phyloP scores from a whole-genome alignment of 1,284 basidiomycete species.

The Neolentinus lepideus region DNA sequence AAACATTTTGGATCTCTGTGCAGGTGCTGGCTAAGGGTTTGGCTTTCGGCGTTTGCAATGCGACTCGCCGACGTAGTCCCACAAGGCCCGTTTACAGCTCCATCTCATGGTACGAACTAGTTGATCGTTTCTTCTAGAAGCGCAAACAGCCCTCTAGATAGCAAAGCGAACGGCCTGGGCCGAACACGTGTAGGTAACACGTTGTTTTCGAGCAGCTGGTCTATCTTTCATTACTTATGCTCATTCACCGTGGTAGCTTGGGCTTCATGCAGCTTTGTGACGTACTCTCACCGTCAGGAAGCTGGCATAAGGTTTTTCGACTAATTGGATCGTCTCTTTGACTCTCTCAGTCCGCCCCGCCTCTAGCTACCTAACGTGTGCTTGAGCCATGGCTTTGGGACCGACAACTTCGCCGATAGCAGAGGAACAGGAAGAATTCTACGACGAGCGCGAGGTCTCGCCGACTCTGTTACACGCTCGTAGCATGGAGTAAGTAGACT shows the following conservation, averaged over 20 bases:
- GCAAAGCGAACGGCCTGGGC: background rate
- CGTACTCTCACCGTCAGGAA: background rate
- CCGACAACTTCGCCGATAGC: background rate
- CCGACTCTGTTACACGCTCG: background rate
- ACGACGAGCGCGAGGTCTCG: background rate
- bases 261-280: background rate
- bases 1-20: no score
- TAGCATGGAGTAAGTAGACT: background rate
- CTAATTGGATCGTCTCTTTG: no score
- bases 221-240: background rate
- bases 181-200: slow-evolving; percentile 1
- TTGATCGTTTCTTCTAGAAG: background rate
- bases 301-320: background rate
- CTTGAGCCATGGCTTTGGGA: background rate
- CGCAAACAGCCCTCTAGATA: background rate
- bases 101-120: no score
- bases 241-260: background rate
- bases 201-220: background rate
- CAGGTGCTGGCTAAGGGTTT: no score
- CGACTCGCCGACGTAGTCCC: no score
- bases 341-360: background rate
- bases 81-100: no score
- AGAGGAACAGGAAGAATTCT: background rate
- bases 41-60: no score
- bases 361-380: background rate